These are phyloP conservation scores for Xylariaceae sp. DNA, from an alignment of 2,329 filamentous ascomycete species.

Conservation along the genomic window DNA sequence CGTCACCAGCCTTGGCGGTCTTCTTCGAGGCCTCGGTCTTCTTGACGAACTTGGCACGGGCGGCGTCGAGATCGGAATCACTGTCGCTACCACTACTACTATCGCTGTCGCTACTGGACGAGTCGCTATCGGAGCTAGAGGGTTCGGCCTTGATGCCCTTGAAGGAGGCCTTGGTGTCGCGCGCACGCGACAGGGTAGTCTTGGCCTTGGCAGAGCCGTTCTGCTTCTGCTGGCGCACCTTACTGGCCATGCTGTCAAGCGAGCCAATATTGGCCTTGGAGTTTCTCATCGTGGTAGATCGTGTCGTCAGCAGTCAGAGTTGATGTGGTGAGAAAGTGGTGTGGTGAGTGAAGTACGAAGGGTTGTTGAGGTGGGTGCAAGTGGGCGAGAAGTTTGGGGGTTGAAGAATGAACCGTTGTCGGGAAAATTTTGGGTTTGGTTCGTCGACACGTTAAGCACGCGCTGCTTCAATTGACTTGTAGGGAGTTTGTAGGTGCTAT, in stretches of 20 bases:
- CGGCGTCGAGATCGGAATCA: constrained; percentile 22
- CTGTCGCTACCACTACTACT: constrained; percentile 32
- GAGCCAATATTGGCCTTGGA: constrained; percentile 20
- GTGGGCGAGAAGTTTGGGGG: not conserved
- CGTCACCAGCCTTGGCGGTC: constrained; percentile 25
- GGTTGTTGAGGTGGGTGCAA: not conserved
- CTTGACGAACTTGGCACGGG: constrained; percentile 32
- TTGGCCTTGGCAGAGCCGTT: constrained; percentile 20
- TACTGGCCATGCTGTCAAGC: constrained; percentile 24
- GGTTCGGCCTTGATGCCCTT: constrained; percentile 23
- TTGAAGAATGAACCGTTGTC: not conserved
- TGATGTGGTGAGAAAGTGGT: not conserved
- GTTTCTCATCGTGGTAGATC: constrained; percentile 14
- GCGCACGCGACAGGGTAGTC: constrained; percentile 14
- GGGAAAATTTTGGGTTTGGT: constrained; percentile 12
- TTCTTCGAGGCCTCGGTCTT: constrained; percentile 26
- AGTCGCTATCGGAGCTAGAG: constrained; percentile 29
- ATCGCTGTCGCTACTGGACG: constrained; percentile 34
- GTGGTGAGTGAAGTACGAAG: not conserved
- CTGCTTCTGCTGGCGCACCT: constrained; percentile 28
- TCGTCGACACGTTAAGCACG: not conserved
- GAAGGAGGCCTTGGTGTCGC: constrained; percentile 15
- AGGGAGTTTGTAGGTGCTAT: not conserved
- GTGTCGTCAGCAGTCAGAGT: not conserved
- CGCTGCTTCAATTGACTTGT: constrained; percentile 1